These are phyloP conservation scores for Metschnikowia gelsemii DNA, from an alignment of 805 yeast species.

Conservation along the genomic window DNA sequence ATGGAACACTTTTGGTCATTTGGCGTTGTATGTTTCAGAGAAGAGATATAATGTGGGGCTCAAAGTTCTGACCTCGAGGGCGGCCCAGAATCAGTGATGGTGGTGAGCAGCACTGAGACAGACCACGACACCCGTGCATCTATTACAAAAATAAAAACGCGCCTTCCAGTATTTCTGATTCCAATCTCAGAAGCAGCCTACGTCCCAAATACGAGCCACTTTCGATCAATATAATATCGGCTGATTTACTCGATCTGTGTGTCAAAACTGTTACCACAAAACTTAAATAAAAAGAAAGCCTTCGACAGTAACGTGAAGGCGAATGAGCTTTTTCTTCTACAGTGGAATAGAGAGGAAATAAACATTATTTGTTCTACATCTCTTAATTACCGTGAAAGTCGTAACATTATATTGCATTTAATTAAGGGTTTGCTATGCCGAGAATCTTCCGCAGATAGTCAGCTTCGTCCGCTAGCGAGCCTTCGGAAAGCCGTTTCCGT, in stretches of 20 bases:
- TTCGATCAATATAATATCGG: too few relatives aligned
- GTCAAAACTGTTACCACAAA: too few relatives aligned
- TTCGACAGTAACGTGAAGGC: too few relatives aligned
- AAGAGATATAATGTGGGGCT: slow-evolving; percentile 1
- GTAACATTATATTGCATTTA: slow-evolving; percentile 5
- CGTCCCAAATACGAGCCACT: background rate
- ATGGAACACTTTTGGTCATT: slow-evolving; percentile 29
- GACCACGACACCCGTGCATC: slow-evolving; percentile 6
- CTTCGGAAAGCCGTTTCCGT: slow-evolving; percentile 79
- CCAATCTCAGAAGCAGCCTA: background rate
- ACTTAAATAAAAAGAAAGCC: too few relatives aligned
- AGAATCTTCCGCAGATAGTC: slow-evolving; percentile 78
- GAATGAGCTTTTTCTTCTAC: too few relatives aligned
- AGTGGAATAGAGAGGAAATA: background rate
- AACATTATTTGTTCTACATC: background rate
- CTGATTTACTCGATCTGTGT: too few relatives aligned
- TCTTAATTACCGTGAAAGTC: slow-evolving; percentile 6
- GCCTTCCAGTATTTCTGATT: background rate
- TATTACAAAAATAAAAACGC: background rate
- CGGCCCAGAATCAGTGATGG: background rate
- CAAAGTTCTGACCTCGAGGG: background rate
- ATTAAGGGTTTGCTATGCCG: slow-evolving; percentile 77
- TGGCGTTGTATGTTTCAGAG: background rate
- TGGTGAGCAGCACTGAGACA: background rate
- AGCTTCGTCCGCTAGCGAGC: slow-evolving; percentile 82